Evolutionary conservation across 495 filamentous ascomycete species (phyloP).

Genomic region (Neurospora sp.): DNA sequence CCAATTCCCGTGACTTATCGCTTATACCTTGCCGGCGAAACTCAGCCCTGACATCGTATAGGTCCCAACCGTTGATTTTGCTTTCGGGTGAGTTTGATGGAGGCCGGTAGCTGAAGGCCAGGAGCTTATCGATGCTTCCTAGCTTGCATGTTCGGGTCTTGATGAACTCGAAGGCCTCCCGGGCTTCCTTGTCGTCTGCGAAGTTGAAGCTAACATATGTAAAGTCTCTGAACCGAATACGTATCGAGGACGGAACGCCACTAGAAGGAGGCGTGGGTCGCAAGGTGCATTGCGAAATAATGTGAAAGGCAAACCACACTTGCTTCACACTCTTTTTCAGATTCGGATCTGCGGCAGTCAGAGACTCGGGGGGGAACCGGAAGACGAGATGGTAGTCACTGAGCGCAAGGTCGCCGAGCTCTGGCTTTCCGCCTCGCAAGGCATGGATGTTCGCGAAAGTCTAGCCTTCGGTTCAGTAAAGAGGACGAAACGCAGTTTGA

Average conservation of each 20-base stretch:
- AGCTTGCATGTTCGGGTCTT: constrained; percentile 71
- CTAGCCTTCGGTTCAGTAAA: constrained; percentile 16
- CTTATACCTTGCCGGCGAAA: constrained; percentile 73
- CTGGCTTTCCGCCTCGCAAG: constrained; percentile 30
- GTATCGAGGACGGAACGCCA: constrained; percentile 68
- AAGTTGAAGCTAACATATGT: constrained; percentile 89
- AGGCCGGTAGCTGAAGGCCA: constrained; percentile 78
- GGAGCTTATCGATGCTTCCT: constrained; percentile 77
- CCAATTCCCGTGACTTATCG: constrained; percentile 58
- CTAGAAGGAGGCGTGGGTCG: constrained; percentile 61
- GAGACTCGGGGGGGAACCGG: constrained; percentile 23
- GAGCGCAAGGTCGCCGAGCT: constrained; percentile 34
- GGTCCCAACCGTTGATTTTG: constrained; percentile 67
- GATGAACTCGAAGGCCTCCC: constrained; percentile 85
- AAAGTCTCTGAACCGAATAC: constrained; percentile 86
- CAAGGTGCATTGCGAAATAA: constrained; percentile 67
- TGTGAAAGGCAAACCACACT: constrained; percentile 88
- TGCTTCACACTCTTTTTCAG: constrained; percentile 48
- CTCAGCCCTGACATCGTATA: constrained; percentile 81
- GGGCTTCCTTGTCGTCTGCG: constrained; percentile 55
- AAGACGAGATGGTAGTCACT: constrained; percentile 32
- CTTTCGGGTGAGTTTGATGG: constrained; percentile 53
- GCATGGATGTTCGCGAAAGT: constrained; percentile 32
- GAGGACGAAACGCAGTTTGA: not conserved
- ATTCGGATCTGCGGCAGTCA: constrained; percentile 13